A percentile compares a stretch with the other conserved stretches of the same genome.
These are phyloP conservation scores for Lotus japonicus DNA, from an alignment of 306 rosid species.

Conservation along the genomic window DNA sequence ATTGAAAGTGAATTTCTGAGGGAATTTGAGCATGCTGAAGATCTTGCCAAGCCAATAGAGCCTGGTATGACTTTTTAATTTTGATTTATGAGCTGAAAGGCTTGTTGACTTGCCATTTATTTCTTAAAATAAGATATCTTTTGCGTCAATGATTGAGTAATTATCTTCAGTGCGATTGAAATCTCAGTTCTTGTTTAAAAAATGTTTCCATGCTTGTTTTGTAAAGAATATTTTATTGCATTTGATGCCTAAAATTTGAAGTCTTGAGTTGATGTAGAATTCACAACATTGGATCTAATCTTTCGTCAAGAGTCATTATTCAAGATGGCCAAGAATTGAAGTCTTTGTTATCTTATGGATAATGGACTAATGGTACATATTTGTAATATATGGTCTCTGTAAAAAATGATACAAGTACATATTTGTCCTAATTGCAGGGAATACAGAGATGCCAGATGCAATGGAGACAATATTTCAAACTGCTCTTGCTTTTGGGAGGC, in stretches of 20 bases:
- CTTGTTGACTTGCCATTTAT: background rate
- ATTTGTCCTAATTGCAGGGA: constrained; percentile 55
- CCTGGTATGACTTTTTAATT: constrained; percentile 56
- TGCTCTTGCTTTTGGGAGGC: constrained; percentile 86
- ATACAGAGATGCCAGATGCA: constrained; percentile 96
- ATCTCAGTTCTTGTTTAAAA: background rate
- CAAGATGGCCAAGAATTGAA: too few species aligned
- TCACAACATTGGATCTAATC: too few species aligned
- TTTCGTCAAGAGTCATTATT: too few species aligned
- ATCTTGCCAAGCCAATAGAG: constrained; percentile 76
- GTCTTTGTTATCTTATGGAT: too few species aligned
- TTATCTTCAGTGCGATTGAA: background rate
- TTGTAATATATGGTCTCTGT: too few species aligned
- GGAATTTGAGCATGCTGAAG: constrained; percentile 86
- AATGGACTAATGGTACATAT: too few species aligned
- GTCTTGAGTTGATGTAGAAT: too few species aligned
- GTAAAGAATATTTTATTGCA: background rate
- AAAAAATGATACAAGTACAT: background rate
- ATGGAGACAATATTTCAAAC: constrained; percentile 95
- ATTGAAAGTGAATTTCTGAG: constrained; percentile 80
- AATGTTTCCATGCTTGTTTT: background rate
- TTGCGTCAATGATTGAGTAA: background rate
- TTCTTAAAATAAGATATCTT: background rate
- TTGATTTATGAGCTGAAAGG: constrained; percentile 18
- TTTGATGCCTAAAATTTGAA: too few species aligned